Evolutionary conservation across 2,329 filamentous ascomycete species (phyloP), one percentile per base, ranked within the genome.

Genomic region (Colletotrichum higginsianum): DNA sequence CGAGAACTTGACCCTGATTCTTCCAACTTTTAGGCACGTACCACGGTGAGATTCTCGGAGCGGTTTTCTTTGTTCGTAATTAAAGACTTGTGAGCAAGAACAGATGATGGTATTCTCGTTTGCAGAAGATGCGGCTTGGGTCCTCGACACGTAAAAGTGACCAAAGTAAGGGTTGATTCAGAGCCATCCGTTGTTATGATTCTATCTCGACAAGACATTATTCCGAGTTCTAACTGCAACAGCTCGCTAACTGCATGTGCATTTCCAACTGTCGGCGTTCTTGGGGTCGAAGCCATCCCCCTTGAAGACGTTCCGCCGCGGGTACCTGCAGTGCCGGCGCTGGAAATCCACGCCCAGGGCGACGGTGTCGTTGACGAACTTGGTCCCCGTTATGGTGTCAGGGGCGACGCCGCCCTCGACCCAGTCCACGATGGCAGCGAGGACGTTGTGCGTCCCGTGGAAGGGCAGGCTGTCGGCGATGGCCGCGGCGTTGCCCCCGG

Each of bases 351-450:
- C 18, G 15, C 72, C 69, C 18, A 50, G 2, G 0, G 1, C 35
- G 2, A 26, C 50, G 4, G 50, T 61, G 6, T 77, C 77, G 8
- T 79, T 75, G 3, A 77, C 75, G 52, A 78, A 82, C n/a, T 79
- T 81, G 0, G 81, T 82, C 0, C 82, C 82, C n/a, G 76, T 74
- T 4, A 82, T 62, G 3, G 78, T 78, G 35, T 85, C 83, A 0
- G 86, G 86, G 0, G 83, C 83, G 13, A 78, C 49, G 0, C 78
- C 82, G 11, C 79, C 73, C 74, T 85, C 86, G 0, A 87, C 85
- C 86, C 86, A 87, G 23, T 82, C 78, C 0, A 88, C 84, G 3
- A 88, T 77, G 0, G 85, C 83, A 64, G 84, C 81, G 5, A 88
- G 75, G 0, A 87, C 79, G 26, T 88, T 88, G 26, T 82, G 76